Conservation (phyloP, 1,284 basidiomycete genomes). For the Pseudozyma sp. region DNA sequence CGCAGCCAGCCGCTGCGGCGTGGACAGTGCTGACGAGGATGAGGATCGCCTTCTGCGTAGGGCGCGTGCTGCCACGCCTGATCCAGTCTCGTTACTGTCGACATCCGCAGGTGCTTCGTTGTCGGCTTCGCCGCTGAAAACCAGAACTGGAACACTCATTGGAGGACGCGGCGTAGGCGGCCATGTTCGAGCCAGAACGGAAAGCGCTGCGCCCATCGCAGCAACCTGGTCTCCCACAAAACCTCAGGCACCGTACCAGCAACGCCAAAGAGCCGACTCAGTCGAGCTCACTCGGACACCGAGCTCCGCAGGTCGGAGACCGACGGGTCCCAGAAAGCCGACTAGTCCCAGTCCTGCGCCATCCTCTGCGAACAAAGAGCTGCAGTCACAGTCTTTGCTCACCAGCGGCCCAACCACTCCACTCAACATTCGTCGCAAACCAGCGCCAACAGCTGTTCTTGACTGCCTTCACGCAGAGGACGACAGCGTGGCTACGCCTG, state of each 20-base stretch:
- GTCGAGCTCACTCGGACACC: constrained; percentile 42
- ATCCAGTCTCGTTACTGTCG: constrained; percentile 27
- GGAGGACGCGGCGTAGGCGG: constrained; percentile 6
- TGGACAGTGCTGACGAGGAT: constrained; percentile 30
- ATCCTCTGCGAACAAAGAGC: constrained; percentile 3
- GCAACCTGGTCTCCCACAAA: constrained; percentile 23
- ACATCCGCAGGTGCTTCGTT: constrained; percentile 14
- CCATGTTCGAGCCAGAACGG: constrained; percentile 30
- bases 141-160: neutral
- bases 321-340: constrained; percentile 43
- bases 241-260: constrained; percentile 26
- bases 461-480: constrained; percentile 6
- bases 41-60: constrained; percentile 10
- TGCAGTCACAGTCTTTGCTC: constrained; percentile 21
- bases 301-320: constrained; percentile 48
- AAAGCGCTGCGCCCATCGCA: constrained; percentile 26
- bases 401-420: constrained; percentile 30
- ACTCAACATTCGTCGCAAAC: constrained; percentile 44
- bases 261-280: constrained; percentile 35
- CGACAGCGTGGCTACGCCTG: constrained; percentile 7
- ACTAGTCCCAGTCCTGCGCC: constrained; percentile 31
- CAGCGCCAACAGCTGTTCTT: constrained; percentile 13
- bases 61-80: constrained; percentile 30
- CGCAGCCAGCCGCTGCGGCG: constrained; percentile 14
- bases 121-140: constrained; percentile 5